Conservation (phyloP, 2,329 filamentous ascomycete species). For the Pestalotiopsis sp. region DNA sequence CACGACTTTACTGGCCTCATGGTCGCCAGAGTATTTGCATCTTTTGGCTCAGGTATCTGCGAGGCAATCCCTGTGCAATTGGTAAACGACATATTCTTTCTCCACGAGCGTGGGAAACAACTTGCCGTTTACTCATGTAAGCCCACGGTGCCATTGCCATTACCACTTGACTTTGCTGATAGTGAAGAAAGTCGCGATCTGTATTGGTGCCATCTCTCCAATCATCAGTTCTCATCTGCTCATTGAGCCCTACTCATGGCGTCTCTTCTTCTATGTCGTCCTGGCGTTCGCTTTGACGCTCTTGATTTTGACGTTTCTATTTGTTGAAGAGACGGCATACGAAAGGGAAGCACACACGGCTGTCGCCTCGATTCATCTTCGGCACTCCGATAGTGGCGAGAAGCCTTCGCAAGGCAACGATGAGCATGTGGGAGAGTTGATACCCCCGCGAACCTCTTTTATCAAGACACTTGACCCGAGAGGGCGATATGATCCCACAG, state of each 20-base stretch:
- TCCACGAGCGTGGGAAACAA: slow-evolving; percentile 51
- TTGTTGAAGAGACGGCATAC: slow-evolving; percentile 55
- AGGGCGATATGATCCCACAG: slow-evolving; percentile 37
- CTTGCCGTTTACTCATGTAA: slow-evolving; percentile 61
- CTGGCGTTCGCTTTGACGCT: slow-evolving; percentile 52
- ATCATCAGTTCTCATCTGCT: slow-evolving; percentile 65
- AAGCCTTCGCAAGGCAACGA: slow-evolving; percentile 23
- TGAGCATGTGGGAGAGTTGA: slow-evolving; percentile 15
- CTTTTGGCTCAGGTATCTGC: slow-evolving; percentile 43
- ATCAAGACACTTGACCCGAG: slow-evolving; percentile 38
- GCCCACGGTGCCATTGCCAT: neutral
- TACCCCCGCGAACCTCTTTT: slow-evolving; percentile 39
- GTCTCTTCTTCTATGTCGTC: slow-evolving; percentile 63
- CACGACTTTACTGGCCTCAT: slow-evolving; percentile 38
- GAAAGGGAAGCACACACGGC: slow-evolving; percentile 26
- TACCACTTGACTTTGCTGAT: neutral
- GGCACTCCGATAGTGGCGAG: slow-evolving; percentile 18
- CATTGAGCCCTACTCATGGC: slow-evolving; percentile 57
- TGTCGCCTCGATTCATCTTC: slow-evolving; percentile 16
- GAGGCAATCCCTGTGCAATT: slow-evolving; percentile 48
- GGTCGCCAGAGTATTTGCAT: slow-evolving; percentile 39
- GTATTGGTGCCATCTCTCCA: slow-evolving; percentile 56
- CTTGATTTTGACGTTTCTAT: slow-evolving; percentile 48
- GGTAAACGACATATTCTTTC: slow-evolving; percentile 47
- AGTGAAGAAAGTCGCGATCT: slow-evolving; percentile 46